phyloP scores from a whole-genome alignment of 164 flowering plant genomes.

The Litsea cubeba region DNA sequence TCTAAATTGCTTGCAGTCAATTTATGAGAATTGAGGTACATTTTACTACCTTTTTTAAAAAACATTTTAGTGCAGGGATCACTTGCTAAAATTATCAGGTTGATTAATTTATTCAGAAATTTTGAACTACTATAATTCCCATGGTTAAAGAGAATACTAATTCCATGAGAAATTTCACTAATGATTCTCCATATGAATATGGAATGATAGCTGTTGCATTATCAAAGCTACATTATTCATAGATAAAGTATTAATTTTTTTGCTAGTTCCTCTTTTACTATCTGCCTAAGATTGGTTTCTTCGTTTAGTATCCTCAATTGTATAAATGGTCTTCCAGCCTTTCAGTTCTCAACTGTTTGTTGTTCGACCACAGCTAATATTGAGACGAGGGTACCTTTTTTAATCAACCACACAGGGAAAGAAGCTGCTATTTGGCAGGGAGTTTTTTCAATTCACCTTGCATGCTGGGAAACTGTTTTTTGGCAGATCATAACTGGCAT shows the following conservation, averaged over 20 bases:
- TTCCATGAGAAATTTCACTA: not conserved
- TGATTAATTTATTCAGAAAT: not conserved
- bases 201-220: not conserved
- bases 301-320: not conserved
- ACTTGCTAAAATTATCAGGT: not conserved
- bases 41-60: too few species aligned
- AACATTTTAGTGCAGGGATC: not conserved
- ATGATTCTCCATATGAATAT: not conserved
- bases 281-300: not conserved
- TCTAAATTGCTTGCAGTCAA: not conserved
- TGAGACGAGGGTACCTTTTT: not conserved
- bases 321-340: not conserved
- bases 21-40: not conserved
- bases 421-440: not conserved
- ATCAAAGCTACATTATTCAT: not conserved
- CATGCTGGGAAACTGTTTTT: not conserved
- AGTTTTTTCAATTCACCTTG: not conserved
- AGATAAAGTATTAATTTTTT: too few species aligned
- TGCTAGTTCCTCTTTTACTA: not conserved
- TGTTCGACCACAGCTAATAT: not conserved
- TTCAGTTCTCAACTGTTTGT: not conserved
- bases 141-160: not conserved
- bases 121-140: too few species aligned
- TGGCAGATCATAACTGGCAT: not conserved
- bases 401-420: not conserved